Evolutionary conservation across 78 protist genomes (phyloP).

Genomic region (Creolimax fragrantissima): DNA sequence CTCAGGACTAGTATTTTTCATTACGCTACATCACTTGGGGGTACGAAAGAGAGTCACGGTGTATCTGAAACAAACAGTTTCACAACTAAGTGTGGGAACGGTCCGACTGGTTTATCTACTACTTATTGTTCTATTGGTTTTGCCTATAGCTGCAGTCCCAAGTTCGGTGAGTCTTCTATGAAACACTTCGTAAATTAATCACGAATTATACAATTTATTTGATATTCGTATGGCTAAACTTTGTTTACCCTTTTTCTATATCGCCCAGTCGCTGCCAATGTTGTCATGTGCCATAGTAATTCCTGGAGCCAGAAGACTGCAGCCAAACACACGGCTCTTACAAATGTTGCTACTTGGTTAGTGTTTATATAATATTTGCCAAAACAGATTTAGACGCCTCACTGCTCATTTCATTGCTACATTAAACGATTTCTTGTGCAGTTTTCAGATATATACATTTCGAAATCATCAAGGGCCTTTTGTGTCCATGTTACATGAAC

Average conservation of each 20-base stretch:
- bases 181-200: not conserved
- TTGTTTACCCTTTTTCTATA: not conserved
- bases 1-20: not conserved
- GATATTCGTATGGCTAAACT: not conserved
- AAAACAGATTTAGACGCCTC: too few species aligned
- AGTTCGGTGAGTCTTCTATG: not conserved
- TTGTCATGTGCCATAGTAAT: not conserved
- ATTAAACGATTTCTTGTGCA: not conserved
- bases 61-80: not conserved
- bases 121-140: not conserved
- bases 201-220: not conserved
- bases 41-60: not conserved
- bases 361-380: too few species aligned
- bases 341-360: not conserved
- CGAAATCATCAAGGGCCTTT: not conserved
- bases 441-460: not conserved
- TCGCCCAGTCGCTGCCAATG: not conserved
- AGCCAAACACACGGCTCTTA: not conserved
- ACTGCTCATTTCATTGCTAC: not conserved
- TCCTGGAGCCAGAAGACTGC: not conserved
- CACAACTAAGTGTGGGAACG: not conserved
- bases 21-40: not conserved
- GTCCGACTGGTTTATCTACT: not conserved
- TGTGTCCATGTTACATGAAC: not conserved
- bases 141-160: not conserved